Percentiles rank a stretch among this genome's conserved stretches.
These are phyloP conservation scores for Neurospora sp. DNA, from an alignment of 495 filamentous ascomycete species.

Conservation along the genomic window DNA sequence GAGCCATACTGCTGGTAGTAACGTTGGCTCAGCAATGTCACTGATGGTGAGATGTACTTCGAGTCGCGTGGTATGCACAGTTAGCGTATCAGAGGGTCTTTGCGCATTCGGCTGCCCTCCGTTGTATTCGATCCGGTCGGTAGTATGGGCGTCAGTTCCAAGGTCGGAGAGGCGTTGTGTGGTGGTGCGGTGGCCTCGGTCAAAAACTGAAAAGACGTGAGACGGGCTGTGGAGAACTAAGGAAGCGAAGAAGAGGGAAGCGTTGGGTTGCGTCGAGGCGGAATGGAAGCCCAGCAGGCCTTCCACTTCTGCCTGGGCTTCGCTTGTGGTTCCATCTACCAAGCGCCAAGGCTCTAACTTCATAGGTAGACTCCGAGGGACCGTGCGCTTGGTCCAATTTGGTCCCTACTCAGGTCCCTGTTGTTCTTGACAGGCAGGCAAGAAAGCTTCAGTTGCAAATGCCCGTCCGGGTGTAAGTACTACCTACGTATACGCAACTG, in stretches of 20 bases:
- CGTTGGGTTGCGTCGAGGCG: background rate
- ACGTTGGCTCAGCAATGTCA: conserved; percentile 40
- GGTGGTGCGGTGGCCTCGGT: background rate
- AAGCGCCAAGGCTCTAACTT: background rate
- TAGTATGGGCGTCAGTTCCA: background rate
- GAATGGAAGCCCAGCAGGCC: background rate
- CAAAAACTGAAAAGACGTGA: background rate
- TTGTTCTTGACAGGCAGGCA: too few relatives aligned
- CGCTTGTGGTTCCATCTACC: background rate
- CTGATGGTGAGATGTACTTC: conserved; percentile 56
- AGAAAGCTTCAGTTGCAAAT: background rate
- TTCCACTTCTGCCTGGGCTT: background rate
- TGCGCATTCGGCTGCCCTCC: conserved; percentile 3
- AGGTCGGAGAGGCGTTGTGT: background rate
- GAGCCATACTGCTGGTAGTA: conserved; percentile 60
- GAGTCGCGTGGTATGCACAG: conserved; percentile 10
- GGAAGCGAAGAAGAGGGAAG: background rate
- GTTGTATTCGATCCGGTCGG: background rate
- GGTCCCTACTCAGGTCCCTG: too few relatives aligned
- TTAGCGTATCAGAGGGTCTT: conserved; percentile 6
- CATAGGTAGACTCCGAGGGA: background rate
- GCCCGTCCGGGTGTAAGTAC: background rate
- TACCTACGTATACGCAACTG: background rate
- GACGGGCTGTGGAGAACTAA: background rate
- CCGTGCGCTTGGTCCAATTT: background rate